Evolutionary conservation across 2,329 filamentous ascomycete genomes (phyloP).

Genomic region (Alternaria incomplexa): DNA sequence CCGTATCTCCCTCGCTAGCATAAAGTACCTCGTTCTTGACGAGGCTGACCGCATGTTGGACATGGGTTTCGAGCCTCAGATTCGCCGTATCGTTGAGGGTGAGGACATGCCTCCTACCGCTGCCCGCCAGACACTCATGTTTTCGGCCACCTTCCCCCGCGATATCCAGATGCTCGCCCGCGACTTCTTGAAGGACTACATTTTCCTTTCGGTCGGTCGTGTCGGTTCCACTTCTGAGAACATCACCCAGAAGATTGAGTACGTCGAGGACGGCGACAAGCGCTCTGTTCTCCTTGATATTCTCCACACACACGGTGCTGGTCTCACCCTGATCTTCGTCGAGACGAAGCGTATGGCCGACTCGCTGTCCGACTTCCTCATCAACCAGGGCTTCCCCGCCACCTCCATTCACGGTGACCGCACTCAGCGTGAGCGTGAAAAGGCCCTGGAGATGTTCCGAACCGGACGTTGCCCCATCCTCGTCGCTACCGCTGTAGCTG

Average conservation of each 20-base stretch:
- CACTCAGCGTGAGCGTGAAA: slow-evolving; percentile 98
- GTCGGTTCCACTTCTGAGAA: slow-evolving; percentile 99
- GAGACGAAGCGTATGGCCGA: slow-evolving; percentile 99
- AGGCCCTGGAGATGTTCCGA: slow-evolving; percentile 96
- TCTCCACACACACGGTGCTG: slow-evolving; percentile 88
- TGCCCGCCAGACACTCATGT: slow-evolving; percentile 97
- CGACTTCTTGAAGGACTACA: slow-evolving; percentile 98
- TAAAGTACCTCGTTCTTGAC: slow-evolving; percentile 98
- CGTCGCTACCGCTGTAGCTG: slow-evolving; percentile 95
- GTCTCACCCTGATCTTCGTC: slow-evolving; percentile 95
- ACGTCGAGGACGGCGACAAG: slow-evolving; percentile 96
- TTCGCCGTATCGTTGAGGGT: slow-evolving; percentile 95
- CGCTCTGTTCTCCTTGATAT: slow-evolving; percentile 97
- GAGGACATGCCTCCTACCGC: slow-evolving; percentile 93
- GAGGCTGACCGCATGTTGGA: slow-evolving; percentile 99
- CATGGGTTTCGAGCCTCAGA: slow-evolving; percentile 99
- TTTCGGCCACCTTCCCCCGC: slow-evolving; percentile 97
- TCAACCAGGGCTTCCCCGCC: slow-evolving; percentile 97
- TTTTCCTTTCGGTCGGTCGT: slow-evolving; percentile 98
- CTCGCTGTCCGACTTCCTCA: slow-evolving; percentile 94
- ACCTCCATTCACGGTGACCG: slow-evolving; percentile 99
- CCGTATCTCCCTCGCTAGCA: slow-evolving; percentile 95
- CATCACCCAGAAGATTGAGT: slow-evolving; percentile 98
- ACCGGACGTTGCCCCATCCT: slow-evolving; percentile 94
- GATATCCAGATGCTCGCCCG: slow-evolving; percentile 99